phyloP scores from a whole-genome alignment of 2,329 filamentous ascomycete genomes.

The Paecilomyces variotii region DNA sequence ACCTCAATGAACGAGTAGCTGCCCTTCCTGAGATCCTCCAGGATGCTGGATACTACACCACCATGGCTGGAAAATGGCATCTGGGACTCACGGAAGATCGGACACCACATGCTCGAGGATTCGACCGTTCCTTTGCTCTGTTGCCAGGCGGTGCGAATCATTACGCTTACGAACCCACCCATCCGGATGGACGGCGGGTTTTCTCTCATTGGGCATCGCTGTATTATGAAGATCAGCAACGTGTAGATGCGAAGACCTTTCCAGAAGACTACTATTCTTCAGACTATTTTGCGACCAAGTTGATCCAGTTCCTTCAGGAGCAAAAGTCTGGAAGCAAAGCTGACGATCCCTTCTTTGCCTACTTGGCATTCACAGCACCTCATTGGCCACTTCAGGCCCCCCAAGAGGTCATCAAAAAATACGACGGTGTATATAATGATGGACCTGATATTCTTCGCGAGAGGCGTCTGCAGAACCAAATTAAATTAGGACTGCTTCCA shows the following conservation, averaged over 20 bases:
- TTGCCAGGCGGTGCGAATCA: constrained; percentile 55
- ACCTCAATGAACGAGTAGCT: constrained; percentile 53
- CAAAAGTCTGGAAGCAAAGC: constrained; percentile 4
- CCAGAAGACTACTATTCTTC: constrained; percentile 49
- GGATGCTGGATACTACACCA: constrained; percentile 52
- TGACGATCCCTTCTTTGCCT: constrained; percentile 50
- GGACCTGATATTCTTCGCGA: constrained; percentile 51
- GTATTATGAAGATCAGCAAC: constrained; percentile 28
- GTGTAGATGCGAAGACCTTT: constrained; percentile 33
- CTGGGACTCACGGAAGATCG: constrained; percentile 52
- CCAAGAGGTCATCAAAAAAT: constrained; percentile 47
- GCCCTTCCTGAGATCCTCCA: constrained; percentile 51
- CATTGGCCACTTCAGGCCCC: constrained; percentile 58
- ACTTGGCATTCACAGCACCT: constrained; percentile 54
- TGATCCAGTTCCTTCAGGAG: not conserved
- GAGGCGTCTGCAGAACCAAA: constrained; percentile 47
- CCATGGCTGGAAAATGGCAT: constrained; percentile 59
- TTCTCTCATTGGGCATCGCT: constrained; percentile 37
- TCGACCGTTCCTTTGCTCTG: constrained; percentile 53
- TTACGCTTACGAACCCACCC: constrained; percentile 44
- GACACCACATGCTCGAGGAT: constrained; percentile 49
- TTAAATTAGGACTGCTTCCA: constrained; percentile 49
- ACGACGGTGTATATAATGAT: constrained; percentile 54
- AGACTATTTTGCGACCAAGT: constrained; percentile 40
- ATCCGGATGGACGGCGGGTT: constrained; percentile 32